These are phyloP conservation scores for Xerocomellus chrysenteron DNA, from an alignment of 768 basidiomycete genomes.

Conservation along the genomic window DNA sequence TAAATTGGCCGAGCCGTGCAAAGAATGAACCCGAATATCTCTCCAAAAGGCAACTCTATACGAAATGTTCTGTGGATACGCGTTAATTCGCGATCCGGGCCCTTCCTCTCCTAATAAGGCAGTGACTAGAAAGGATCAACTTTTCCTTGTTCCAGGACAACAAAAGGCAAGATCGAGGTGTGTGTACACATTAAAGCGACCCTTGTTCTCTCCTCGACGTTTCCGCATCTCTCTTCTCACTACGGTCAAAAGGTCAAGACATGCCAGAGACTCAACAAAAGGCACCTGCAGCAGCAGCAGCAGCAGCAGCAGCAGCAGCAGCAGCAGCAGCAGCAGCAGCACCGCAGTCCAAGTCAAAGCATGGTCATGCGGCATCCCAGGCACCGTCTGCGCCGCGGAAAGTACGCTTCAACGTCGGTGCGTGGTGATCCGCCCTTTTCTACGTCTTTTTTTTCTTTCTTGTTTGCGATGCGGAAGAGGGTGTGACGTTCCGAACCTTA, in stretches of 20 bases:
- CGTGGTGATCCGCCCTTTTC: conserved; percentile 14
- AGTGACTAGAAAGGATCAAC: neutral
- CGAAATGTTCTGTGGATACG: conserved; percentile 6
- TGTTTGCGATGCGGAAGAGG: neutral
- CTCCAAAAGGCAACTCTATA: neutral
- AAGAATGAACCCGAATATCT: neutral
- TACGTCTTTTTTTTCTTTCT: neutral
- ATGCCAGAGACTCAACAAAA: conserved; percentile 31
- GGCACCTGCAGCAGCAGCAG: conserved; percentile 16
- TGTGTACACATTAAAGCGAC: conserved; percentile 2
- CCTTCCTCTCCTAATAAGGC: neutral
- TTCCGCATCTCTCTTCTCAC: neutral
- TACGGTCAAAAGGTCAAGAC: neutral
- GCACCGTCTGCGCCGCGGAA: conserved; percentile 65
- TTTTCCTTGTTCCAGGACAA: conserved; percentile 23
- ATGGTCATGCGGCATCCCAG: conserved; percentile 45
- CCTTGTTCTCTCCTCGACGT: conserved; percentile 16
- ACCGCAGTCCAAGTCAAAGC: conserved; percentile 41
- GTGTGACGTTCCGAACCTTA: neutral
- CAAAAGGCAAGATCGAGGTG: conserved; percentile 10
- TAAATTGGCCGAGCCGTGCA: neutral
- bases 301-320: conserved; percentile 21
- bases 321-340: conserved; percentile 20
- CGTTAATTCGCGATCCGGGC: neutral
- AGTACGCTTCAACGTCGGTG: conserved; percentile 87